Base-by-base conservation (phyloP, 129 eudicot species). In the Dittrichia graveolens region DNA sequence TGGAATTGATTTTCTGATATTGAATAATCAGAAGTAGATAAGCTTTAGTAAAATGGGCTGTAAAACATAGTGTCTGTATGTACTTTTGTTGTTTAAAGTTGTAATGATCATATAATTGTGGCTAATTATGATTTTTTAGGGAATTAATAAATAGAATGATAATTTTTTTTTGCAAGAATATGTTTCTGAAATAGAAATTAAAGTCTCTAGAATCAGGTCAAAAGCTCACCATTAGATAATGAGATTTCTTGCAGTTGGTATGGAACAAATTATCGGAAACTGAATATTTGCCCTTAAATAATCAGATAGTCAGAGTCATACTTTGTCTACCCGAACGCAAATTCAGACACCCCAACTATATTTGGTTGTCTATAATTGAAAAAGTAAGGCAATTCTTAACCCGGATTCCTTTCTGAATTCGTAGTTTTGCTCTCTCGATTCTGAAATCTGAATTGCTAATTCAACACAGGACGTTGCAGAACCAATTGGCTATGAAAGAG, bases 401-500 rank as follows among this genome's bases (percentile, higher is more conserved):
- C 19, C 3, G 8, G 2, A 12, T 1, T 6, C 8, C 0, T 8
- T 2, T 10, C 5, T 10, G 2, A 14, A 14, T 52, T 69, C 49
- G 4, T 69, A 9, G 43, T 34, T 13, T 73, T 14, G 0, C 39
- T 65, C 11, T 16, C 3, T 60, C 11, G 61, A 61, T 61, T 31
- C 34, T 72, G 68, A 59, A 59, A 13, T 54, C 31, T 16, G 24
- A n/a, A n/a, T n/a, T n/a, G n/a, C n/a, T n/a, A n/a, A 43, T 16
- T 15, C 9, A 6, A 47, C 61, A 19, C 65, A 54, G 73, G 54
- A 54, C 5, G 19, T 75, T 75, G 79, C 65, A 75, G 79, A 65
- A 65, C 44, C 48, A 14, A 55, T 55, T 75, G 79, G 74, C 67
- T 54, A 65, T 34, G 65, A 52, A 14, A 52, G 64, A 66, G 76